Base-by-base conservation (phyloP, 176 grass and related monocot genomes). In the Carex parvula region DNA sequence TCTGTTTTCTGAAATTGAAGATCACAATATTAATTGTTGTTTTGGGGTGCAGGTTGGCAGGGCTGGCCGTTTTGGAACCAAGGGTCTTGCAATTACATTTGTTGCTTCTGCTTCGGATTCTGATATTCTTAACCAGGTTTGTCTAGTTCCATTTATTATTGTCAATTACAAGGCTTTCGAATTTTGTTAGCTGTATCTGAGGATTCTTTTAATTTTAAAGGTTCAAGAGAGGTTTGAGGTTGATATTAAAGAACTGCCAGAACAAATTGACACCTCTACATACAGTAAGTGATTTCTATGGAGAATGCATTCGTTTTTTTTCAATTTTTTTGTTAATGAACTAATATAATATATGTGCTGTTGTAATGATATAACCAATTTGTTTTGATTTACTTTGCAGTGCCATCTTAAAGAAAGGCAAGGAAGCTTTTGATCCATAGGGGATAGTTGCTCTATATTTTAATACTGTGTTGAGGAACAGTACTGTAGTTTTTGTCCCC, bases 171-270 rank as follows among this genome's bases (percentile, higher is more conserved):
- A 78, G n/a, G 32, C 20, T n/a, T 2, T 21, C 13, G 14, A 32
- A 4, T 79, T 2, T 58, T 15, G 14, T 33, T 79, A 21, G 5
- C 9, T 41, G 3, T 9, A 55, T 54, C 81, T 90, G 65, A 89
- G 71, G 76, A 60, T 76, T 1, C 37, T 18, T 64, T 2, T 64
- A 11, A 4, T 60, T 60, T 5, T 84, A 4, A 66, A 98, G 97
- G 93, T 99, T 46, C 97, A 99, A 92, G 97, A 99, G 85, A 95
- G 97, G 91, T 99, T 99, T 37, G 93, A 99, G 85, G 97, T 99
- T 0, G 97, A 99, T 85, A 99, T 99, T 55, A 99, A 99, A 79
- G 93, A 99, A 71, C 87, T 99, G 65, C 97, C 97, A 11, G 97
- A 99, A 79, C 93, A 99, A 82, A 99, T 99, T 6, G 97, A 95